Evolutionary conservation across 2,329 filamentous ascomycete genomes (phyloP).

Genomic region (Trichoderma guizhouense): DNA sequence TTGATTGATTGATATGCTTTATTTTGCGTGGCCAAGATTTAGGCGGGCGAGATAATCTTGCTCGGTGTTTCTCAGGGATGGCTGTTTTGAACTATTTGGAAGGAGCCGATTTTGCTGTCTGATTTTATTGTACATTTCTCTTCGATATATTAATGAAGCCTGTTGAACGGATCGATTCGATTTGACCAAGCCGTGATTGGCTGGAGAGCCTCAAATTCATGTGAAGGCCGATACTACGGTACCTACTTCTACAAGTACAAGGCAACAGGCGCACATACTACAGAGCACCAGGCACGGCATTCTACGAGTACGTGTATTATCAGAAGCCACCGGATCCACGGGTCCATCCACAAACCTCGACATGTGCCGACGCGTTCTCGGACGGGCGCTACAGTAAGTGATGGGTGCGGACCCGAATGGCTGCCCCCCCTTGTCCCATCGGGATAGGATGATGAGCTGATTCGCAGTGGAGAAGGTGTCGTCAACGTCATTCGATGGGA

Average conservation of each 20-base stretch:
- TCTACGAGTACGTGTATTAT: not conserved
- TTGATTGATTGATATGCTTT: not conserved
- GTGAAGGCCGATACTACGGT: not conserved
- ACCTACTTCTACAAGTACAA: too few species aligned
- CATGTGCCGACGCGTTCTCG: not conserved
- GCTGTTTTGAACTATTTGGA: not conserved
- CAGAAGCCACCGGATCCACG: not conserved
- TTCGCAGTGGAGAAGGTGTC: not conserved
- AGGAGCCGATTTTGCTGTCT: not conserved
- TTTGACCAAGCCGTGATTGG: not conserved
- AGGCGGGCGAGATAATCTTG: not conserved
- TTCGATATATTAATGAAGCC: not conserved
- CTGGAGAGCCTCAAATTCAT: not conserved
- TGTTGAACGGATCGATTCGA: not conserved
- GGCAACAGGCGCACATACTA: not conserved
- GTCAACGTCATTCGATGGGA: not conserved
- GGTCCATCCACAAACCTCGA: not conserved
- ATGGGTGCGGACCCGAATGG: not conserved
- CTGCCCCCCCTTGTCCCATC: not conserved
- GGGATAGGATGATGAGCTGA: constrained; percentile 3
- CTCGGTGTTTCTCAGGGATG: not conserved
- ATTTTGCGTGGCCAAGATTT: not conserved
- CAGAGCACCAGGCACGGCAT: not conserved
- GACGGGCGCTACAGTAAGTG: not conserved
- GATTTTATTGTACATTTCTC: not conserved